These are phyloP conservation scores for Bjerkandera adusta DNA, from an alignment of 1,284 basidiomycete species.

Conservation along the genomic window DNA sequence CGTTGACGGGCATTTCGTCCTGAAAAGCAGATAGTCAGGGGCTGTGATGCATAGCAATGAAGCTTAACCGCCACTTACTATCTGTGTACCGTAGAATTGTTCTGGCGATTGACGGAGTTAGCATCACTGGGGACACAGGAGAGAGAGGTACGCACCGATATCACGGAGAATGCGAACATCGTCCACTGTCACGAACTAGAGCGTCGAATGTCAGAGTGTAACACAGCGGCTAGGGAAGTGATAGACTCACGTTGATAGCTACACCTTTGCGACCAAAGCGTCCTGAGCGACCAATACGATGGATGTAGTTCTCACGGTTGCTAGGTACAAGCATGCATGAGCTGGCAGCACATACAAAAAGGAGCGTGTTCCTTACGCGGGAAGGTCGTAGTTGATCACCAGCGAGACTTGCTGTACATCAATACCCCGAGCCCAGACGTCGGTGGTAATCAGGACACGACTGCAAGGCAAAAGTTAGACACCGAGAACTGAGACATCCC, in stretches of 20 bases:
- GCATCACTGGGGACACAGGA: constrained; percentile 8
- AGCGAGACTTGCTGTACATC: constrained; percentile 98
- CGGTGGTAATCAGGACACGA: constrained; percentile 94
- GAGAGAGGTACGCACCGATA: constrained; percentile 59
- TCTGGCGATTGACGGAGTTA: constrained; percentile 41
- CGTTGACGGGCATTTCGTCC: constrained; percentile 95
- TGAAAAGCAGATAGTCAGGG: constrained; percentile 35
- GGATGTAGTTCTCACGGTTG: constrained; percentile 98
- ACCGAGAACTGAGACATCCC: background rate
- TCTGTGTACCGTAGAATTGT: constrained; percentile 88
- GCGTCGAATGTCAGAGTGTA: constrained; percentile 10
- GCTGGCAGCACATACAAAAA: background rate
- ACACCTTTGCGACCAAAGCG: constrained; percentile 95
- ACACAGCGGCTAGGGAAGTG: constrained; percentile 6
- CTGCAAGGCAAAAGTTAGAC: constrained; percentile 36
- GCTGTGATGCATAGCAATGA: constrained; percentile 8
- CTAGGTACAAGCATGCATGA: constrained; percentile 34
- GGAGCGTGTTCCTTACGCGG: constrained; percentile 76
- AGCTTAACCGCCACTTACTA: constrained; percentile 47
- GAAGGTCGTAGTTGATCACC: constrained; percentile 98
- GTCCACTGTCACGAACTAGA: constrained; percentile 86
- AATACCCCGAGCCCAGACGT: constrained; percentile 98
- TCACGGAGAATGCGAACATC: constrained; percentile 89
- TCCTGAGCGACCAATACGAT: constrained; percentile 94
- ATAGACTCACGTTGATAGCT: constrained; percentile 73